phyloP scores from a whole-genome alignment of 352 stramenopile species.

The Phytophthora quininea region DNA sequence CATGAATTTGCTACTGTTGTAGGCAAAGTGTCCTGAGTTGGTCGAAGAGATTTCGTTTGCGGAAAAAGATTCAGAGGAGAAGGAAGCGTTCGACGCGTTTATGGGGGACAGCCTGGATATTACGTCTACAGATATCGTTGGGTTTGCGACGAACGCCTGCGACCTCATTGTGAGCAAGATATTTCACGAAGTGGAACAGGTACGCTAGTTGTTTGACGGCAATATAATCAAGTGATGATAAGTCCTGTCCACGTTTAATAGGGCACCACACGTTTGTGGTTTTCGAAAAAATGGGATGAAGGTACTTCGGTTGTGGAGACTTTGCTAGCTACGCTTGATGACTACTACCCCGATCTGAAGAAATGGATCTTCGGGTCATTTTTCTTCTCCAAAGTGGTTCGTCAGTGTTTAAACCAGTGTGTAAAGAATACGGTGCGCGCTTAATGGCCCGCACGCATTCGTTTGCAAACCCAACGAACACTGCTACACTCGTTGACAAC shows the following conservation, averaged over 20 bases:
- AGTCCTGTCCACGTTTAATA: slow-evolving; percentile 15
- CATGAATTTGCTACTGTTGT: neutral
- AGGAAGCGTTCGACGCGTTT: slow-evolving; percentile 77
- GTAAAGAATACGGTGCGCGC: slow-evolving; percentile 69
- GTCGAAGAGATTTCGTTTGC: slow-evolving; percentile 86
- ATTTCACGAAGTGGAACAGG: slow-evolving; percentile 79
- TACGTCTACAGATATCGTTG: slow-evolving; percentile 83
- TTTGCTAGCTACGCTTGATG: slow-evolving; percentile 75
- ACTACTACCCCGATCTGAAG: slow-evolving; percentile 77
- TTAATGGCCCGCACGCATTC: slow-evolving; percentile 63
- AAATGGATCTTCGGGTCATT: slow-evolving; percentile 83
- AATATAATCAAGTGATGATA: neutral
- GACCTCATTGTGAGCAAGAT: slow-evolving; percentile 78
- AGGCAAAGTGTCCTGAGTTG: slow-evolving; percentile 84
- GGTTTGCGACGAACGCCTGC: slow-evolving; percentile 67
- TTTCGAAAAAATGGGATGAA: slow-evolving; percentile 88
- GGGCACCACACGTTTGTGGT: slow-evolving; percentile 77
- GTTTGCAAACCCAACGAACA: slow-evolving; percentile 49
- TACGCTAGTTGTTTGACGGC: slow-evolving; percentile 19
- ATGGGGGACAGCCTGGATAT: slow-evolving; percentile 78
- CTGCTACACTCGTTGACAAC: slow-evolving; percentile 53
- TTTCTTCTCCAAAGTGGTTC: slow-evolving; percentile 86
- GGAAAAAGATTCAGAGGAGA: slow-evolving; percentile 70
- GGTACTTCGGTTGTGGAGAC: slow-evolving; percentile 74
- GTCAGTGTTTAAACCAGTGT: slow-evolving; percentile 72